Conservation (phyloP, 179 eudicot species). For the Sideroxylon spinosum region DNA sequence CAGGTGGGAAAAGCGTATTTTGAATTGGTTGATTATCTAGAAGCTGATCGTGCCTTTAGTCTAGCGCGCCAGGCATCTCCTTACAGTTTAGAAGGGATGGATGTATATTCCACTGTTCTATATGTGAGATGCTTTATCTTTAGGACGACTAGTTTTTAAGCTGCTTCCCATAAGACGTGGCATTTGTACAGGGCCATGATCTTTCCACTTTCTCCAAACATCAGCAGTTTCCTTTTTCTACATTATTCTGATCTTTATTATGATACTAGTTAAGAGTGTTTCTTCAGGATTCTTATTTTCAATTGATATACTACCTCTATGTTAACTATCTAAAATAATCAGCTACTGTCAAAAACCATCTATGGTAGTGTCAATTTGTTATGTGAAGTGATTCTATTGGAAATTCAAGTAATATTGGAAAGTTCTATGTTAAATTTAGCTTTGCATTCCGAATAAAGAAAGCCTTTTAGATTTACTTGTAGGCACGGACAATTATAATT, state of each 20-base stretch:
- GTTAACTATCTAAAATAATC: background rate
- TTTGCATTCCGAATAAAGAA: background rate
- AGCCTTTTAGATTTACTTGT: background rate
- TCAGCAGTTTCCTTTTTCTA: background rate
- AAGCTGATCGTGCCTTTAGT: conserved; percentile 92
- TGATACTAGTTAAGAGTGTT: background rate
- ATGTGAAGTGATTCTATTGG: background rate
- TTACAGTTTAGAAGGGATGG: conserved; percentile 96
- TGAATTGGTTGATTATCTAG: conserved; percentile 89
- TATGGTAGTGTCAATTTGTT: background rate
- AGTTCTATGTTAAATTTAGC: background rate
- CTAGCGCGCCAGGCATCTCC: conserved; percentile 87
- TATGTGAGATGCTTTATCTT: conserved; percentile 57
- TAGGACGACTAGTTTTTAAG: background rate
- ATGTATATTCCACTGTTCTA: conserved; percentile 84
- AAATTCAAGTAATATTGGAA: background rate
- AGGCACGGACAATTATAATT: background rate
- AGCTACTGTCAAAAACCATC: background rate
- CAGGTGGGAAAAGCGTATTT: conserved; percentile 94
- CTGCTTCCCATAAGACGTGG: background rate
- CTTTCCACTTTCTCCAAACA: background rate
- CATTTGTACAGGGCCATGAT: background rate
- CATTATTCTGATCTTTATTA: background rate
- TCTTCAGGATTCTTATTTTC: background rate
- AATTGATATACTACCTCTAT: background rate